These are phyloP conservation scores for Cryptosporidium viatorum DNA, from an alignment of 169 alveolate species.

Conservation along the genomic window DNA sequence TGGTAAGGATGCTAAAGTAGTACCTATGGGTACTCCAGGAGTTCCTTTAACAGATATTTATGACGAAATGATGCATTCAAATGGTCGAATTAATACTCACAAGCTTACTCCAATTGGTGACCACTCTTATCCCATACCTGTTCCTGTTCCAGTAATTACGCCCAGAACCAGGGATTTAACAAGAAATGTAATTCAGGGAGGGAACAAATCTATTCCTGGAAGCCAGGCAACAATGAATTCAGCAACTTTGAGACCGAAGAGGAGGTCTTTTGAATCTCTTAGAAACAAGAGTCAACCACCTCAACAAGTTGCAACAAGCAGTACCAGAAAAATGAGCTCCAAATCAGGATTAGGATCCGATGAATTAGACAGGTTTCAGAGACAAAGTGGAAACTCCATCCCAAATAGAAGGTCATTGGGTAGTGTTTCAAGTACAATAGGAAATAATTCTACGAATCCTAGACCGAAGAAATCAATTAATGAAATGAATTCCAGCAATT, in stretches of 20 bases:
- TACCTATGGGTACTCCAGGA: slow-evolving; percentile 73
- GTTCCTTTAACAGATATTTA: slow-evolving; percentile 64
- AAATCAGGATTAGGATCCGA: background rate
- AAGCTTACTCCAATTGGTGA: slow-evolving; percentile 46
- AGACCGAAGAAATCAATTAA: slow-evolving; percentile 13
- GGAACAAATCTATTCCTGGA: background rate
- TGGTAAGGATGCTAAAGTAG: slow-evolving; percentile 30
- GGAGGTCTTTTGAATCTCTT: slow-evolving; percentile 31
- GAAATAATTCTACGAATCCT: background rate
- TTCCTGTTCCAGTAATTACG: slow-evolving; percentile 73
- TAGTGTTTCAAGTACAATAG: slow-evolving; percentile 6
- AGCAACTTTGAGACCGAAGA: slow-evolving; percentile 21
- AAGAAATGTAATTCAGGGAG: slow-evolving; percentile 10
- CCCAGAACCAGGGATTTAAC: slow-evolving; percentile 62
- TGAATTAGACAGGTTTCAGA: slow-evolving; percentile 17
- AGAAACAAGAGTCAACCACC: slow-evolving; percentile 27
- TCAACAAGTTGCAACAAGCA: background rate
- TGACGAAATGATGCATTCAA: slow-evolving; percentile 50
- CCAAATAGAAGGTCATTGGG: slow-evolving; percentile 20
- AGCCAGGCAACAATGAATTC: background rate
- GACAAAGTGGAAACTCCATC: background rate
- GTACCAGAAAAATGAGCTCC: background rate
- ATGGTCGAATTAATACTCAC: background rate
- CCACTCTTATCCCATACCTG: slow-evolving; percentile 72
- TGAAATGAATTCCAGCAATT: background rate